Conservation (phyloP, 1,284 basidiomycete genomes). For the Sanghuangporus weigelae region DNA sequence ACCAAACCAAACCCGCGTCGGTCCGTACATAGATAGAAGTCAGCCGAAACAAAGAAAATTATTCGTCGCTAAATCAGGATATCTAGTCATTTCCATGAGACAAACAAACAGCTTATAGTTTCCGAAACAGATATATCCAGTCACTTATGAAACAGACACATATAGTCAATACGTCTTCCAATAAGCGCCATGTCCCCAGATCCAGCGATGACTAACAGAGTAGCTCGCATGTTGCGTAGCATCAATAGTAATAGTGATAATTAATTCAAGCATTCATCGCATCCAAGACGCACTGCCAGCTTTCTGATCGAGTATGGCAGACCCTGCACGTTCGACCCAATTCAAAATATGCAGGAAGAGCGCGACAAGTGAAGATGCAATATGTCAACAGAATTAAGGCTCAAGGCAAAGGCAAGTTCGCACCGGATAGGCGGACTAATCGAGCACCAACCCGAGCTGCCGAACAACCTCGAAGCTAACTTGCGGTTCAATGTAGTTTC, state of each 20-base stretch:
- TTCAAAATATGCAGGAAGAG: not conserved
- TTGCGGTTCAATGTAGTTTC: not conserved
- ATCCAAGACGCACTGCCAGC: not conserved
- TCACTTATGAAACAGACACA: not conserved
- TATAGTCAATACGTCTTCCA: not conserved
- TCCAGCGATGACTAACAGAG: not conserved
- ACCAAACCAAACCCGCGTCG: not conserved
- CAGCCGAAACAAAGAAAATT: not conserved
- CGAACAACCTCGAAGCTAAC: slow-evolving; percentile 6
- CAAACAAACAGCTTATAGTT: not conserved
- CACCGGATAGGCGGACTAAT: not conserved
- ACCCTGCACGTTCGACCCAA: not conserved
- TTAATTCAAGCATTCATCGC: not conserved
- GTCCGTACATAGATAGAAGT: not conserved
- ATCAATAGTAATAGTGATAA: not conserved
- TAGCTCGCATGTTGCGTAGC: not conserved
- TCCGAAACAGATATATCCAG: slow-evolving; percentile 1
- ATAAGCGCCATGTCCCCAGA: not conserved
- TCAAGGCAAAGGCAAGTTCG: not conserved
- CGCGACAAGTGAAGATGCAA: not conserved
- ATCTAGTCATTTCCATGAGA: not conserved
- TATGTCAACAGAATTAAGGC: not conserved
- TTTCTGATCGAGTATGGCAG: not conserved
- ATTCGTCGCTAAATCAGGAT: too few relatives aligned
- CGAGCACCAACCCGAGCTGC: not conserved